These are phyloP conservation scores for Silene conica DNA, from an alignment of 148 eudicot genomes.

Conservation along the genomic window DNA sequence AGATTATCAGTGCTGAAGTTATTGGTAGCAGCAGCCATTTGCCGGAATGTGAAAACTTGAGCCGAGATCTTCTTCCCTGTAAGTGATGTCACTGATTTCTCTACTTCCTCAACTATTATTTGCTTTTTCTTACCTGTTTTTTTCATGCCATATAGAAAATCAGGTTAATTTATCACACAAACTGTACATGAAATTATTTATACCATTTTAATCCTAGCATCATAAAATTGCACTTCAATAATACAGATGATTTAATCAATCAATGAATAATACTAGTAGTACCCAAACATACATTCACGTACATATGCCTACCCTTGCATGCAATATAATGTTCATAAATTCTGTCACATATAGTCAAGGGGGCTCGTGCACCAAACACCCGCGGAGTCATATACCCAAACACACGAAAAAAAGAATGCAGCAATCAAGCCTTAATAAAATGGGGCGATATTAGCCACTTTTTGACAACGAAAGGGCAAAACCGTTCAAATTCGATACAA, in stretches of 20 bases:
- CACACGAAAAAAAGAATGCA: not conserved
- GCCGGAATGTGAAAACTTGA: conserved; percentile 73
- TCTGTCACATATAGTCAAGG: no score
- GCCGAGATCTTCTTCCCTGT: conserved; percentile 40
- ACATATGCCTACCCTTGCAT: no score
- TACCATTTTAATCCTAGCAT: not conserved
- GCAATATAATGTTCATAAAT: no score
- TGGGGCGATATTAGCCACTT: no score
- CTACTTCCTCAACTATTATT: conserved; percentile 27
- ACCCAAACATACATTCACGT: no score
- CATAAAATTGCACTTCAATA: no score
- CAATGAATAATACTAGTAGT: no score
- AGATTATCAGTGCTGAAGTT: conserved; percentile 67
- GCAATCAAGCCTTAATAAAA: no score
- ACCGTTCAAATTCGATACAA: not conserved
- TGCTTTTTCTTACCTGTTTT: conserved; percentile 39
- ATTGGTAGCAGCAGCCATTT: conserved; percentile 72
- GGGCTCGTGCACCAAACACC: no score
- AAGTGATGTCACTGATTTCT: conserved; percentile 27
- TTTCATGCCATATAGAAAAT: not conserved
- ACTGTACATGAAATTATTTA: not conserved
- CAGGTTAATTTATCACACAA: not conserved
- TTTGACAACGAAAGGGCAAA: no score
- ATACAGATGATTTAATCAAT: no score
- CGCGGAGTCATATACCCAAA: no score